Conservation (phyloP, 2,329 filamentous ascomycete species). For the Onygena corvina region DNA sequence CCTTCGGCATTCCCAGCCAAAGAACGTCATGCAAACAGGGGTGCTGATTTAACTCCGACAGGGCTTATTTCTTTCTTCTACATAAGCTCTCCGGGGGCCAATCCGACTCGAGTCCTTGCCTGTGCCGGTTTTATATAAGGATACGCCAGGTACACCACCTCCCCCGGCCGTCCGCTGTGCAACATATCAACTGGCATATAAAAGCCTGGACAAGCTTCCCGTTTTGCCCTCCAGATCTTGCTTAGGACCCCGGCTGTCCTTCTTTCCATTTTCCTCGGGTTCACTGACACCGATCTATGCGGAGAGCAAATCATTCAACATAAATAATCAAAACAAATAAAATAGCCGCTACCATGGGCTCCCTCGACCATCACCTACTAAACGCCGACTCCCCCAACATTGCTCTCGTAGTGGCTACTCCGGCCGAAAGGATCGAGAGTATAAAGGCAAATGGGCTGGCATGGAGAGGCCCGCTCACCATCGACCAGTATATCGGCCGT, state of each 20-base stretch:
- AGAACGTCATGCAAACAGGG: conserved; percentile 4
- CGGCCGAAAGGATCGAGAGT: conserved; percentile 42
- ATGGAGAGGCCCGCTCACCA: conserved; percentile 46
- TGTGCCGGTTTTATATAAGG: not conserved
- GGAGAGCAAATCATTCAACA: not conserved
- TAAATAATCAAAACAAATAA: not conserved
- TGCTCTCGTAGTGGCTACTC: conserved; percentile 43
- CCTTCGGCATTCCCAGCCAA: conserved; percentile 7
- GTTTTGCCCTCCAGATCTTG: not conserved
- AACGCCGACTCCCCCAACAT: conserved; percentile 40
- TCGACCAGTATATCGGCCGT: conserved; percentile 46
- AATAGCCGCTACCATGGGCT: conserved; percentile 24
- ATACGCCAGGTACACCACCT: too few relatives aligned
- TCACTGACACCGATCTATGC: not conserved
- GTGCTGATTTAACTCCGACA: not conserved
- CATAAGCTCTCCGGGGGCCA: not conserved
- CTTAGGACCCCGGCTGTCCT: too few relatives aligned
- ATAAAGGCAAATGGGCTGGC: conserved; percentile 43
- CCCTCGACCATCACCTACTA: conserved; percentile 34
- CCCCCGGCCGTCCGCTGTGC: not conserved
- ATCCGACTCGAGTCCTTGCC: not conserved
- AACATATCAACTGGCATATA: not conserved
- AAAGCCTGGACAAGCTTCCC: conserved; percentile 2
- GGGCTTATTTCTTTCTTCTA: not conserved
- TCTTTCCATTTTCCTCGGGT: too few relatives aligned